phyloP scores from a whole-genome alignment of 495 filamentous ascomycete species.

The Geopyxis carbonaria region DNA sequence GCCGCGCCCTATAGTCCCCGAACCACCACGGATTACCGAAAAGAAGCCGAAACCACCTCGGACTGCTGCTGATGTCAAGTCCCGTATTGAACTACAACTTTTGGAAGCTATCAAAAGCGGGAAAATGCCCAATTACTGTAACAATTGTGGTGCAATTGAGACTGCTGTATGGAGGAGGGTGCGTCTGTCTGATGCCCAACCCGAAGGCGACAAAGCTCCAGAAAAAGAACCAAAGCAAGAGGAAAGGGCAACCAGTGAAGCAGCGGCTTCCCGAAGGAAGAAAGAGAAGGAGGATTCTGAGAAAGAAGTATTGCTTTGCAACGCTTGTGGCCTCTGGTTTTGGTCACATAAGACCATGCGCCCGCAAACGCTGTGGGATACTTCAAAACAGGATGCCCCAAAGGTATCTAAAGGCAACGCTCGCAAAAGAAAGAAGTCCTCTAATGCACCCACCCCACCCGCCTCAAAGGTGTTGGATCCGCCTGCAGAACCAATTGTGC shows the following conservation, averaged over 20 bases:
- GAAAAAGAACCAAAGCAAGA: slow-evolving; percentile 47
- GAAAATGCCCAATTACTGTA: slow-evolving; percentile 66
- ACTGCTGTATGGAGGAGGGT: slow-evolving; percentile 91
- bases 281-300: slow-evolving; percentile 51
- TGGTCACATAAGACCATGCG: slow-evolving; percentile 71
- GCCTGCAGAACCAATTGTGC: slow-evolving; percentile 19
- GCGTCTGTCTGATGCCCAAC: slow-evolving; percentile 41
- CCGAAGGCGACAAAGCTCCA: slow-evolving; percentile 42
- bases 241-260: slow-evolving; percentile 45
- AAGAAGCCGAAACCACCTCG: slow-evolving; percentile 17
- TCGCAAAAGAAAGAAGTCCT: slow-evolving; percentile 29
- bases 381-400: slow-evolving; percentile 25
- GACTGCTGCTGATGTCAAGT: slow-evolving; percentile 22
- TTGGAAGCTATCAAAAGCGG: slow-evolving; percentile 31
- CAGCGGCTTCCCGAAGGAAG: no score
- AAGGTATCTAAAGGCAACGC: slow-evolving; percentile 32
- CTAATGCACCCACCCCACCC: slow-evolving; percentile 23
- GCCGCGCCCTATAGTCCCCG: no score
- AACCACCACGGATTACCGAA: no score
- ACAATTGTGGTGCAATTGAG: slow-evolving; percentile 84
- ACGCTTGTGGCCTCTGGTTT: slow-evolving; percentile 91
- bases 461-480: slow-evolving; percentile 12
- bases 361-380: slow-evolving; percentile 63
- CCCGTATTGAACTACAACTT: slow-evolving; percentile 23
- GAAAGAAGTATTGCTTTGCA: slow-evolving; percentile 61